A percentile compares a stretch with the other conserved stretches of the same genome.
Conservation (phyloP, 2,329 filamentous ascomycete species). For the Microcera coccophila region DNA sequence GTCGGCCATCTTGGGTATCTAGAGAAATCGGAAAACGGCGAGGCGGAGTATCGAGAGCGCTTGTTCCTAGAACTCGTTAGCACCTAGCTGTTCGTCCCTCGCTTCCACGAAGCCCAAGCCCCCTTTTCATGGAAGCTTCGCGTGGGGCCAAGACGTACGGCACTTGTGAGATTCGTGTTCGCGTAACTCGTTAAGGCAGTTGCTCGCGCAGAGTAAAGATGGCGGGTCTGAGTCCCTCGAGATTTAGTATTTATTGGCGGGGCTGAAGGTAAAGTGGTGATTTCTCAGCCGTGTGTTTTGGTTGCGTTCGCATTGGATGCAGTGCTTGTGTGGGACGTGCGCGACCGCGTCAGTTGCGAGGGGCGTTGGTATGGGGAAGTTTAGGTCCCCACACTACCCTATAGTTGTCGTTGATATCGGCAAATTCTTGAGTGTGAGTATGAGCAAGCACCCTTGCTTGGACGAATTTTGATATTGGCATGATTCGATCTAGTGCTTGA, state of each 20-base stretch:
- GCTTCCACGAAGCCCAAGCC: not conserved
- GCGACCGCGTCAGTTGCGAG: constrained; percentile 5
- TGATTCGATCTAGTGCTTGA: no score
- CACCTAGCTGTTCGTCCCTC: not conserved
- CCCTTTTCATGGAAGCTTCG: not conserved
- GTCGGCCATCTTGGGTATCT: constrained; percentile 35
- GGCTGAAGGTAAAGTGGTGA: not conserved
- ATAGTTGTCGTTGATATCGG: not conserved
- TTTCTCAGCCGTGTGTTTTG: constrained; percentile 2
- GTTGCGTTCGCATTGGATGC: not conserved
- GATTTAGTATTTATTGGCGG: not conserved
- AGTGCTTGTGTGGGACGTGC: constrained; percentile 10
- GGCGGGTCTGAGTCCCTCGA: not conserved
- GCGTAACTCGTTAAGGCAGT: not conserved
- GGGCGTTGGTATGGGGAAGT: constrained; percentile 1
- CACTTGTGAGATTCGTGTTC: not conserved
- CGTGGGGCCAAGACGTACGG: not conserved
- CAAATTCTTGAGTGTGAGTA: not conserved
- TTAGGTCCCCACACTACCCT: constrained; percentile 6
- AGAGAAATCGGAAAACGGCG: not conserved
- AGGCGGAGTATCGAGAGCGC: not conserved
- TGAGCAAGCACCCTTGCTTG: no score
- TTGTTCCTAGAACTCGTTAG: constrained; percentile 7
- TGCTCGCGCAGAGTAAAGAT: not conserved
- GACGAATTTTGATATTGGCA: no score